Evolutionary conservation across 1,284 basidiomycete genomes (phyloP), one percentile per base, ranked within the genome.

Genomic region (Papiliotrema nemorosa): DNA sequence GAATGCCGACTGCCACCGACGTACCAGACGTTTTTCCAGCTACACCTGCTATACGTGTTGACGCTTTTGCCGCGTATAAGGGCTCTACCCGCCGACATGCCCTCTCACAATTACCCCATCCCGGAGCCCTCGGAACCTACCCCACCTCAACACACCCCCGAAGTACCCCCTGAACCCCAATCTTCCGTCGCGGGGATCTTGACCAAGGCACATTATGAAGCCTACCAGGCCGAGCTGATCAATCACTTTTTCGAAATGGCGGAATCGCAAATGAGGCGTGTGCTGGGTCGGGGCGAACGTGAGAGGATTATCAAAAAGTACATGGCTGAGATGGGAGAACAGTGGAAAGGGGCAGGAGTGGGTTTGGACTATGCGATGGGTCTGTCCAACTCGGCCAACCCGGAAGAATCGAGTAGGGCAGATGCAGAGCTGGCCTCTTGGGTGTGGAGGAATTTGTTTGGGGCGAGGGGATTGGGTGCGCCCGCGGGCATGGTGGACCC

Each of bases 161-260:
- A 48, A 37, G 42, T 38, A 44, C 54, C 44, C 36, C 47, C 35
- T n/a, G 35, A 42, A 31, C 49, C 53, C 36, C 6, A 49, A 31
- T 36, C 56, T 14, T 29, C 55, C 86, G 86, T 74, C 78, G 85
- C 48, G 10, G 26, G 34, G 5, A 37, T 49, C 49, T 31, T 62
- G 31, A 44, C 57, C 3, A 64, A 63, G 43, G 59, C 68, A n/a
- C 43, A 58, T 34, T 64, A 70, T 48, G 63, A 68, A 31, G 47
- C 54, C 5, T 73, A 74, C 59, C 64, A 64, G 34, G 59, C 59
- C 35, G 89, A 85, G 43, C 79, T 97, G 49, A 81, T 97, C 59
- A 91, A 94, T 73, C 91, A 97, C 75, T 96, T 94, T 78, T 98
- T 98, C 79, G 80, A 93, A 61, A 90, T 98, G 69, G 82, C 91